Percentiles rank a stretch among this genome's conserved stretches.
phyloP scores from a whole-genome alignment of 345 rosid species.

The Populus davidiana region DNA sequence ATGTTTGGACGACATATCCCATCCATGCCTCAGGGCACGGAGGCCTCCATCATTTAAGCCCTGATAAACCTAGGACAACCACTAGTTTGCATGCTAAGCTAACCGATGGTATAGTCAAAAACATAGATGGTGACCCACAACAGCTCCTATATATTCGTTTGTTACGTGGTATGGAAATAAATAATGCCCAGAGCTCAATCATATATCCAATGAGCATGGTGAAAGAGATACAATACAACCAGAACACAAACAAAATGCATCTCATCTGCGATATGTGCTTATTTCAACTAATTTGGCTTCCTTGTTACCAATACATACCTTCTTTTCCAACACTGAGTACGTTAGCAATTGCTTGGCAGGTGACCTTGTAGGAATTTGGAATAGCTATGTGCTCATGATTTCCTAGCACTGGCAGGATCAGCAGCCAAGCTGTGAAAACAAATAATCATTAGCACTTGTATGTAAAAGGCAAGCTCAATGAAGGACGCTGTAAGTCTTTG shows the following conservation, averaged over 20 bases:
- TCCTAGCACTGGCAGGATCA: not conserved
- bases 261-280: not conserved
- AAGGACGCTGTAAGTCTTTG: not conserved
- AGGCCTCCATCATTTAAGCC: too few species aligned
- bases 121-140: too few species aligned
- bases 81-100: too few species aligned
- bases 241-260: not conserved
- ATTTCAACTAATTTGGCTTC: not conserved
- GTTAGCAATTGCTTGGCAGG: not conserved
- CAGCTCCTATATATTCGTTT: too few species aligned
- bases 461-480: not conserved
- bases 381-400: not conserved
- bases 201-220: not conserved
- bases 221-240: not conserved
- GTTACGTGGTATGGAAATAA: not conserved
- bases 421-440: not conserved
- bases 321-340: not conserved
- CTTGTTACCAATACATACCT: not conserved
- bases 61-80: too few species aligned
- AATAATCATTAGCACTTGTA: not conserved
- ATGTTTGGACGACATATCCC: too few species aligned
- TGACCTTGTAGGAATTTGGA: not conserved
- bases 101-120: too few species aligned
- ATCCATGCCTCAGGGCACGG: too few species aligned
- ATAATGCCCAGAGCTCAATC: not conserved